Percentiles rank a stretch among this genome's conserved stretches.
These are phyloP conservation scores for Pelargonium citronellum DNA, from an alignment of 441 rosid species.

Conservation along the genomic window DNA sequence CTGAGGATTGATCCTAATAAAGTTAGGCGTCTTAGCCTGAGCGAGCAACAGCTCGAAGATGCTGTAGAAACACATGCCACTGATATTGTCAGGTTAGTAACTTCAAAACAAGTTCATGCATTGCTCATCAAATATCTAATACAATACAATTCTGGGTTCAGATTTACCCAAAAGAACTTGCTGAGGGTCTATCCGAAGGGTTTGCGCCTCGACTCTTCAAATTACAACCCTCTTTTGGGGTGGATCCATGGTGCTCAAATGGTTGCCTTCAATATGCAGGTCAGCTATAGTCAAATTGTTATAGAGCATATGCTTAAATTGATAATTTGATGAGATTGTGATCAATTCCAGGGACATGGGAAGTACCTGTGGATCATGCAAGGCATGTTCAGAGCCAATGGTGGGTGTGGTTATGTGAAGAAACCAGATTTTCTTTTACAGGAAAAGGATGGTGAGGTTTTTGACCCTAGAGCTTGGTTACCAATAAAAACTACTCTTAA, in stretches of 20 bases:
- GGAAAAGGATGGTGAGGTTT: constrained; percentile 22
- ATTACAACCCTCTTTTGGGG: constrained; percentile 75
- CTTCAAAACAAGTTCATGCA: background rate
- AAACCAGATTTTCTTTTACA: constrained; percentile 52
- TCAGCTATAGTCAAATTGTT: constrained; percentile 12
- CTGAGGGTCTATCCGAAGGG: constrained; percentile 87
- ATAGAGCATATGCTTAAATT: background rate
- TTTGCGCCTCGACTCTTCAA: constrained; percentile 71
- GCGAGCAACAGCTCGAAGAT: constrained; percentile 75
- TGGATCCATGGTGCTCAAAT: constrained; percentile 99
- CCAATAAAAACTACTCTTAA: constrained; percentile 35
- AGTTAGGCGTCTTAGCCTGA: constrained; percentile 55
- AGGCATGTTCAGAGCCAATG: constrained; percentile 74
- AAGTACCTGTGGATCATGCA: constrained; percentile 62
- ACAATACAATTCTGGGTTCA: constrained; percentile 7
- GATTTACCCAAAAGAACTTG: constrained; percentile 79
- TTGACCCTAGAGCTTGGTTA: constrained; percentile 29
- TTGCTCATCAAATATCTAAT: too few relatives aligned
- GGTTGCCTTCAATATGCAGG: constrained; percentile 99
- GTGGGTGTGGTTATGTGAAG: constrained; percentile 61
- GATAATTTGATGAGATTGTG: background rate
- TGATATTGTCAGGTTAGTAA: constrained; percentile 60
- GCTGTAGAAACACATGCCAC: constrained; percentile 53
- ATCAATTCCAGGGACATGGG: constrained; percentile 38
- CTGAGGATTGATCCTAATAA: constrained; percentile 41